phyloP scores from a whole-genome alignment of 345 rosid species.

The Eucalyptus pauciflora region DNA sequence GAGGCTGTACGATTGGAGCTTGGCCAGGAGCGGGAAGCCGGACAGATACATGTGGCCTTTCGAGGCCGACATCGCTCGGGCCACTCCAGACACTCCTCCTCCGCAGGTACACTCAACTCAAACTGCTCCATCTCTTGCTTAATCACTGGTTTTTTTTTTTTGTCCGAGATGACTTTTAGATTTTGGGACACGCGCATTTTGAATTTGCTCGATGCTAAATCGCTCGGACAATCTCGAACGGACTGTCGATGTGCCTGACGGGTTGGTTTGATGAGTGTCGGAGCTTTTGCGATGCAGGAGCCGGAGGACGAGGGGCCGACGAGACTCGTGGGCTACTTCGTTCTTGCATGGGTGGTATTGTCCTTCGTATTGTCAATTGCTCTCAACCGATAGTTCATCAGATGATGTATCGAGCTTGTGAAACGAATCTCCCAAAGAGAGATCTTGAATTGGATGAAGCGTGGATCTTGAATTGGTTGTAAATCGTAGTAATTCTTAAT shows the following conservation, averaged over 20 bases:
- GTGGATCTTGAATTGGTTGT: neutral
- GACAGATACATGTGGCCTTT: constrained; percentile 71
- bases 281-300: constrained; percentile 24
- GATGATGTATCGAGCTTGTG: neutral
- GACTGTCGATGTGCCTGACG: neutral
- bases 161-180: too few species aligned
- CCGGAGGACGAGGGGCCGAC: constrained; percentile 73
- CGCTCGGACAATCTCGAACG: neutral
- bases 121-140: neutral
- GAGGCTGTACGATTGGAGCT: constrained; percentile 91
- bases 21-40: constrained; percentile 48
- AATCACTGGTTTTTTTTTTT: neutral
- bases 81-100: constrained; percentile 38
- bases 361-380: constrained; percentile 44
- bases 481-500: neutral
- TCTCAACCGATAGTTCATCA: constrained; percentile 22
- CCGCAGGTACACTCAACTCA: constrained; percentile 21
- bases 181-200: neutral
- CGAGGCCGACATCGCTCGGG: constrained; percentile 41
- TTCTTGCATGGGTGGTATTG: constrained; percentile 55
- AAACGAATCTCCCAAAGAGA: neutral
- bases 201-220: neutral
- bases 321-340: constrained; percentile 57
- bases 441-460: neutral
- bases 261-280: neutral